Evolutionary conservation across 306 rosid species (phyloP), one percentile per base, ranked within the genome.

Genomic region (Pyrus bretschneideri): DNA sequence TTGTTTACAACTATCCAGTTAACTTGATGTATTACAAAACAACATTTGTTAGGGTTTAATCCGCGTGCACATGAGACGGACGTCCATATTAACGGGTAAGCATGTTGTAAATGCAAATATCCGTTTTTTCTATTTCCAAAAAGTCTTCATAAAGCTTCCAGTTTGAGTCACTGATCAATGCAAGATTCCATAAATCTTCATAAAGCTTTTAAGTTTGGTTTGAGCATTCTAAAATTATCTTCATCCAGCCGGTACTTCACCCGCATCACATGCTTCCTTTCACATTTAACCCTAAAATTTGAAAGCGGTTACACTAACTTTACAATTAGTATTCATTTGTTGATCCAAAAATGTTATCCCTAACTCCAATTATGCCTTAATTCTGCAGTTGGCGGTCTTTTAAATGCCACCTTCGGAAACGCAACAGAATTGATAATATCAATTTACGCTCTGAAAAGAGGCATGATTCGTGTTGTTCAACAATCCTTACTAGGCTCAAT

Each of bases 381-480:
- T 38, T 46, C 58, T 85, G 91, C 90, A 93, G 97, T 91, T 82
- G 98, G 98, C 63, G 98, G 98, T 77, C 92, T 93, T 58, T 84
- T 93, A 22, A 91, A 89, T 82, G 98, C 98, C 49, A 93, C 97
- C 27, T 93, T 93, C 51, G 93, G 98, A 68, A 93, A 93, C 79
- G 93, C 93, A 38, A 89, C 97, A 8, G 97, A 93, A 86, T 84
- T 93, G 98, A 91, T 93, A 40, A 88, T 93, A 80, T 88, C 98
- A 0, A 89, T 93, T 58, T 93, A 89, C 55, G 97, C 98, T 12
- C 79, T 93, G 79, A 88, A 93, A 71, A 87, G 82, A 61, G 92
- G 90, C 75, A 93, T 93, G 98, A 89, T 91, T 66, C 88, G 96
- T 82, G 98, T 93, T 76, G 98, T 93, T 84, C 97, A 93, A 72